Evolutionary conservation across 805 yeast genomes (phyloP).

Genomic region (Candida silvicultrix): DNA sequence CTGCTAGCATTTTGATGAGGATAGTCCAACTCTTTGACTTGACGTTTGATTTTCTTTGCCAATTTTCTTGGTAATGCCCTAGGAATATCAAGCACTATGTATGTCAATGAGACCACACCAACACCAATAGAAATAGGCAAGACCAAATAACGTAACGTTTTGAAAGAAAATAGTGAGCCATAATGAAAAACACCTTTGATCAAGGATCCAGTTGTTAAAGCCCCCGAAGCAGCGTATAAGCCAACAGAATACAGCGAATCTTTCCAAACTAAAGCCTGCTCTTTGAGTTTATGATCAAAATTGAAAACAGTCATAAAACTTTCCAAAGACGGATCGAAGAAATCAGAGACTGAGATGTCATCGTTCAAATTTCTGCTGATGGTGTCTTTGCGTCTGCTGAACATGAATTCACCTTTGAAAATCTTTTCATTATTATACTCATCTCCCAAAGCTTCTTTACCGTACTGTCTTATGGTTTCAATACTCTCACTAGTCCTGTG

Average conservation of each 20-base stretch:
- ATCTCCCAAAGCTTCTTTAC: conserved; percentile 57
- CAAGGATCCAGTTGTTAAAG: conserved; percentile 31
- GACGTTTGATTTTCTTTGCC: conserved; percentile 60
- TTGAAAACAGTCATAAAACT: conserved; percentile 36
- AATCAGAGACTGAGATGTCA: conserved; percentile 61
- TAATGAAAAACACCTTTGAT: conserved; percentile 28
- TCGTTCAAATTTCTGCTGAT: conserved; percentile 52
- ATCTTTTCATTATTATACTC: conserved; percentile 48
- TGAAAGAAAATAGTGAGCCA: conserved; percentile 31
- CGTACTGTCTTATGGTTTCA: conserved; percentile 52
- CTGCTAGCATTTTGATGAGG: conserved; percentile 73
- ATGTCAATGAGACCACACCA: conserved; percentile 48
- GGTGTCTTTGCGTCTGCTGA: conserved; percentile 63
- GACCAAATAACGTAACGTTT: conserved; percentile 37
- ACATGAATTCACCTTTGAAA: conserved; percentile 76
- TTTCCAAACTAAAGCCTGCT: conserved; percentile 21
- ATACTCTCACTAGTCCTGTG: conserved; percentile 54
- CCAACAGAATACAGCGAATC: conserved; percentile 24
- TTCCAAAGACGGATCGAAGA: conserved; percentile 70
- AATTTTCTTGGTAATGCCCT: conserved; percentile 82
- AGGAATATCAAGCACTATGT: conserved; percentile 76
- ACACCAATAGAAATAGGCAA: conserved; percentile 48
- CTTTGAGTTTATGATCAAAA: conserved; percentile 21
- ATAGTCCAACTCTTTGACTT: conserved; percentile 65
- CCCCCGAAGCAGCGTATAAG: conserved; percentile 22